Percentiles rank a stretch among this genome's conserved stretches.
These are phyloP conservation scores for Luffa acutangula DNA, from an alignment of 306 rosid genomes.

Conservation along the genomic window DNA sequence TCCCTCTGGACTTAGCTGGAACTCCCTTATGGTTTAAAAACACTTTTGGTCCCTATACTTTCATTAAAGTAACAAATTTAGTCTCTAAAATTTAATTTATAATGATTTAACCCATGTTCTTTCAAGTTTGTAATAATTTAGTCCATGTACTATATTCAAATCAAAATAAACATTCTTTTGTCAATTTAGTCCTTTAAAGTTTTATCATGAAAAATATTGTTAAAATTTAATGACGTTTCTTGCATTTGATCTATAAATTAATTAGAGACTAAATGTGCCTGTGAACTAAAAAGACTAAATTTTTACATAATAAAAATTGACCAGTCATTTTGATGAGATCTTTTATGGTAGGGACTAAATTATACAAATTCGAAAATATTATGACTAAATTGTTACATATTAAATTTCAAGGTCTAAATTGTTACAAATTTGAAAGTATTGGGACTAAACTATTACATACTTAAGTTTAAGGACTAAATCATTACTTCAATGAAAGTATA, in stretches of 20 bases:
- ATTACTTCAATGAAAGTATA: not conserved
- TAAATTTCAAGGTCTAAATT: not conserved
- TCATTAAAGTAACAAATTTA: not conserved
- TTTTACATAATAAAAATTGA: not conserved
- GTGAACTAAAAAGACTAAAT: not conserved
- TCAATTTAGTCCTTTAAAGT: not conserved
- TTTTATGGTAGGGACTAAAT: not conserved
- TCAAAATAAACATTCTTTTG: not conserved
- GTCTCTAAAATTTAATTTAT: not conserved
- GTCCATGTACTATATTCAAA: not conserved
- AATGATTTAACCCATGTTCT: not conserved
- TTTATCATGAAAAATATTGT: not conserved
- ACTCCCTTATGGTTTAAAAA: not conserved
- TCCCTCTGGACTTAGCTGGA: not conserved
- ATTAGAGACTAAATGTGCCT: not conserved
- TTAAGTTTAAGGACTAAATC: not conserved
- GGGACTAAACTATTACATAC: not conserved
- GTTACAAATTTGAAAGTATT: not conserved
- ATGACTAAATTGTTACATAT: not conserved
- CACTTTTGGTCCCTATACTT: not conserved
- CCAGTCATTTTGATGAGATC: not conserved
- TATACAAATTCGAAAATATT: not conserved
- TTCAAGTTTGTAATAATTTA: not conserved
- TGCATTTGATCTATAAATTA: not conserved
- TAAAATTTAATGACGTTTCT: not conserved